Evolutionary conservation across 2,329 filamentous ascomycete species (phyloP).

Genomic region (Alternaria ethzedia): DNA sequence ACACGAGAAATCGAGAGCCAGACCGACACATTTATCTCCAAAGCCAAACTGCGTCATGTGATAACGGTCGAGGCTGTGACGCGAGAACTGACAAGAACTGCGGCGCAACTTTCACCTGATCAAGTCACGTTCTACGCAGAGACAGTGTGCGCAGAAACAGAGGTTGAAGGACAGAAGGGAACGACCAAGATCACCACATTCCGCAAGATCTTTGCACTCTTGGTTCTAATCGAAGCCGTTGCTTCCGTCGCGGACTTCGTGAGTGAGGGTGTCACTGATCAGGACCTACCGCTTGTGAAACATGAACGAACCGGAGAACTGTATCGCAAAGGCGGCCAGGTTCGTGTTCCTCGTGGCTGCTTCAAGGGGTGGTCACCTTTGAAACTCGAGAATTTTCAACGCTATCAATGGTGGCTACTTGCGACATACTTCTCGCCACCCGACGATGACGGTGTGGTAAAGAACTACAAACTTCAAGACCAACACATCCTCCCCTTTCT

Average conservation of each 20-base stretch:
- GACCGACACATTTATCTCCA: not conserved
- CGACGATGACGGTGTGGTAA: constrained; percentile 3
- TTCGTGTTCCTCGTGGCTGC: not conserved
- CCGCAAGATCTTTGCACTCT: constrained; percentile 18
- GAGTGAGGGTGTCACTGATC: constrained; percentile 18
- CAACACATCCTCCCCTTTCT: constrained; percentile 24
- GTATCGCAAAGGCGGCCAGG: not conserved
- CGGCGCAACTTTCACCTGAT: not conserved
- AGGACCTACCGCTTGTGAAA: constrained; percentile 15
- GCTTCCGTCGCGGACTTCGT: constrained; percentile 11
- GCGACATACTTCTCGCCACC: constrained; percentile 18
- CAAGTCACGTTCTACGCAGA: not conserved
- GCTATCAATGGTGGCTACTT: constrained; percentile 23
- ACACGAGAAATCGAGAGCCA: not conserved
- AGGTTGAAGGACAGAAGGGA: not conserved
- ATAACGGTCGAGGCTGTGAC: constrained; percentile 4
- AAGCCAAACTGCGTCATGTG: not conserved
- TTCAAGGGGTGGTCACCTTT: constrained; percentile 12
- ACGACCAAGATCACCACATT: constrained; percentile 14
- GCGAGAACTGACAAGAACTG: constrained; percentile 5
- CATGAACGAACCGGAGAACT: not conserved
- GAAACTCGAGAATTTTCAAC: constrained; percentile 11
- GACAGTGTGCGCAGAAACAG: constrained; percentile 4
- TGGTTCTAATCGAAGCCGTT: constrained; percentile 11
- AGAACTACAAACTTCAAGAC: constrained; percentile 19